A percentile compares a stretch with the other conserved stretches of the same genome.
phyloP scores from a whole-genome alignment of 257 asterid species.

The Thymus quinquecostatus region DNA sequence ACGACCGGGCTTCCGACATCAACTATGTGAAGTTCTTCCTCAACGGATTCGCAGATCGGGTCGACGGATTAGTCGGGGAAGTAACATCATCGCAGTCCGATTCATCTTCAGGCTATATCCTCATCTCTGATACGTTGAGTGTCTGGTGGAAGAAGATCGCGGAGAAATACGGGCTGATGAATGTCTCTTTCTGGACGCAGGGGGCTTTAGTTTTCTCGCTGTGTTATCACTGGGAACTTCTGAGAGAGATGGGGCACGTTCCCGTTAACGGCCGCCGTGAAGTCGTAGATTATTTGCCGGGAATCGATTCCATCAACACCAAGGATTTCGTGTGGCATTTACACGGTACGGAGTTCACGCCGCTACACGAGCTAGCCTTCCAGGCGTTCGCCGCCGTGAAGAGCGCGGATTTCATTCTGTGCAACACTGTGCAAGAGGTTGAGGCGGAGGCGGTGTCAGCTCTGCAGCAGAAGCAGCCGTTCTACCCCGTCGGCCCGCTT shows the following conservation, averaged over 20 bases:
- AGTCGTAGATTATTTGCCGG: conserved; percentile 59
- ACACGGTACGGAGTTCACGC: conserved; percentile 38
- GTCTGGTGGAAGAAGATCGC: conserved; percentile 67
- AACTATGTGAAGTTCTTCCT: conserved; percentile 64
- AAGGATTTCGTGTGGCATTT: conserved; percentile 61
- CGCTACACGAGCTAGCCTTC: conserved; percentile 44
- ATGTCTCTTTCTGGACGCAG: conserved; percentile 75
- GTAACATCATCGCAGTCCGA: conserved; percentile 38
- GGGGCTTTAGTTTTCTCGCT: conserved; percentile 64
- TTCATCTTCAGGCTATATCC: conserved; percentile 45
- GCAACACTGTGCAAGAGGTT: conserved; percentile 65
- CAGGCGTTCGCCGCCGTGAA: conserved; percentile 49
- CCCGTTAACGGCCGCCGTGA: conserved; percentile 39
- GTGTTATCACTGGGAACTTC: conserved; percentile 71
- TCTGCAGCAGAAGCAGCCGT: conserved; percentile 42
- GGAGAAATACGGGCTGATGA: conserved; percentile 50
- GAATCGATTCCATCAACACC: conserved; percentile 54
- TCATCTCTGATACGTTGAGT: conserved; percentile 69
- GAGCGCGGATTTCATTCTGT: conserved; percentile 55
- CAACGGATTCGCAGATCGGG: conserved; percentile 56
- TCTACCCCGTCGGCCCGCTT: conserved; percentile 61
- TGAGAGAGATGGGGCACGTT: conserved; percentile 63
- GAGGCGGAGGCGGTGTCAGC: conserved; percentile 50
- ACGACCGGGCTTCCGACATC: conserved; percentile 60
- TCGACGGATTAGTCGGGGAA: conserved; percentile 53